These are phyloP conservation scores for Kandelia obovata DNA, from an alignment of 345 rosid genomes.

Conservation along the genomic window DNA sequence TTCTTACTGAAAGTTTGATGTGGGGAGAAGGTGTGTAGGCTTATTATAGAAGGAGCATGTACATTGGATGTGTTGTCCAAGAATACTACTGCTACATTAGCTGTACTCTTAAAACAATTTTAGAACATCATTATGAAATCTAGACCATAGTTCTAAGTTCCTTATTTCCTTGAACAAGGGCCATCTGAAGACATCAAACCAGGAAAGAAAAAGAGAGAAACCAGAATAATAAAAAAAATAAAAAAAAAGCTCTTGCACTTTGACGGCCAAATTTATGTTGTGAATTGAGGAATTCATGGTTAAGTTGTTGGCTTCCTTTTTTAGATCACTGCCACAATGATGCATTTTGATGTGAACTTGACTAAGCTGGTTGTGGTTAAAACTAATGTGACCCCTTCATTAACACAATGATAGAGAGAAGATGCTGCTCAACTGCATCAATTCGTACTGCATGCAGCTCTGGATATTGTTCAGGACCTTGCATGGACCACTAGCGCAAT, in stretches of 20 bases:
- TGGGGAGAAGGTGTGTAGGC: too few species aligned
- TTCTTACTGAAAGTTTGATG: too few species aligned
- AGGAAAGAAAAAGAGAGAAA: background rate
- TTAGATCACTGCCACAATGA: background rate
- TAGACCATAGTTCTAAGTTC: too few species aligned
- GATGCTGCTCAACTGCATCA: conserved; percentile 97
- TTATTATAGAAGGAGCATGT: too few species aligned
- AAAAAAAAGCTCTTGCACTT: background rate
- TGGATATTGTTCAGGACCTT: conserved; percentile 91
- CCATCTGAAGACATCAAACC: background rate
- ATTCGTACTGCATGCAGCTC: conserved; percentile 85
- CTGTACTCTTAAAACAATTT: too few species aligned
- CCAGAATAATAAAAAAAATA: background rate
- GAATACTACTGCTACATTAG: too few species aligned
- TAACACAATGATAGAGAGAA: conserved; percentile 66
- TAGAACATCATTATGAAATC: too few species aligned
- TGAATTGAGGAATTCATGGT: background rate
- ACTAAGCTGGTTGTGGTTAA: background rate
- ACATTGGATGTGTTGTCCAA: too few species aligned
- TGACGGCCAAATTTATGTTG: background rate
- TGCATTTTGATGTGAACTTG: conserved; percentile 3
- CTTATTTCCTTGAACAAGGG: too few species aligned
- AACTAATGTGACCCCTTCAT: background rate
- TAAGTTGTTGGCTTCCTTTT: conserved; percentile 2
- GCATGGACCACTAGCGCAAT: conserved; percentile 99